Base-by-base conservation (phyloP, 768 basidiomycete genomes). In the Podaxis mareebaensis region DNA sequence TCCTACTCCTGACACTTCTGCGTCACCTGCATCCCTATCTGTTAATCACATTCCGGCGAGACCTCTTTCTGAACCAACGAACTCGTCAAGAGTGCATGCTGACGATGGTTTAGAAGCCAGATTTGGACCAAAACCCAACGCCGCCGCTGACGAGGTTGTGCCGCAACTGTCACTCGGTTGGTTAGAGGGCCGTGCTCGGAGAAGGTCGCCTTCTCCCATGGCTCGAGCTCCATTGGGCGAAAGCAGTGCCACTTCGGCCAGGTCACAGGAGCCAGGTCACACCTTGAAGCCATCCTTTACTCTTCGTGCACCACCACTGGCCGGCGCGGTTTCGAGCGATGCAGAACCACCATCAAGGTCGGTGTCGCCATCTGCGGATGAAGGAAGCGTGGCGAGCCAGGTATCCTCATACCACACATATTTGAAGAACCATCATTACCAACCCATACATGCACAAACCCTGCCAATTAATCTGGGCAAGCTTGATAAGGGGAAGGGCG, bases 291-390 rank as follows among this genome's bases (percentile, higher is more conserved):
- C 54, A 39, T 54, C 63, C 15, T 60, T 53, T 42, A 57, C 52
- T 13, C 62, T 54, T 15, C 60, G 40, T n/a, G 53, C 61, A 54
- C 64, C 64, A 49, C 55, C 52, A 52, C 66, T 64, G 30, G 54
- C 61, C 10, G 44, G 64, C 40, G 56, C 64, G 1, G n/a, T 69
- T 44, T 72, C 70, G 17, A 73, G 72, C 59, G 73, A 74, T 12
- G 67, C 65, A 15, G 71, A 72, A 39, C 65, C 69, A 24, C 74
- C 73, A n/a, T 65, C 65, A 26, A 57, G 67, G 15, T 67, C 65
- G 36, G 44, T 57, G 55, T 66, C 67, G 2, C 62, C 69, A 20
- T 66, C 66, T 12, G 64, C 66, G 44, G 69, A 64, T 51, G 61
- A 63, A 30, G 60, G 60, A 22, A 63, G 61, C 13, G 61, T 58